Percentiles rank a stretch among this genome's conserved stretches.
These are phyloP conservation scores for Phanerochaete carnosa DNA, from an alignment of 768 basidiomycete species.

Conservation along the genomic window DNA sequence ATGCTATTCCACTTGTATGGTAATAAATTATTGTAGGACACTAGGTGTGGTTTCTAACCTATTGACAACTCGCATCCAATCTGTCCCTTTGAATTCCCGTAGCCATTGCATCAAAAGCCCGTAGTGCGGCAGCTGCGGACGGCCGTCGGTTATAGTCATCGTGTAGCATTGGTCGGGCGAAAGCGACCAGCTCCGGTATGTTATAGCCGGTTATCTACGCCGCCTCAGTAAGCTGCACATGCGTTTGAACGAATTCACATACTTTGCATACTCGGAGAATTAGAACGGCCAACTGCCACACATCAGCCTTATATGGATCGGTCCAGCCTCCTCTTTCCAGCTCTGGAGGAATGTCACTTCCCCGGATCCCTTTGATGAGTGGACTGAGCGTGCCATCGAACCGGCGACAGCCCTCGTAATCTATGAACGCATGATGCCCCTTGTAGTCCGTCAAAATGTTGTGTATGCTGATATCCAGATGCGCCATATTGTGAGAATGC, in stretches of 20 bases:
- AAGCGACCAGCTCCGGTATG: conserved; percentile 55
- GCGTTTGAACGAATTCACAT: conserved; percentile 14
- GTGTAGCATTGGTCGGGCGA: conserved; percentile 60
- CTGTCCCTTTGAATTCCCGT: conserved; percentile 37
- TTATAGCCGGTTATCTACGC: conserved; percentile 52
- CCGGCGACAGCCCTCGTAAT: conserved; percentile 64
- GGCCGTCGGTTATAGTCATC: conserved; percentile 51
- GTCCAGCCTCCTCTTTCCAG: conserved; percentile 45
- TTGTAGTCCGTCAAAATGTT: conserved; percentile 67
- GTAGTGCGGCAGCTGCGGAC: conserved; percentile 42
- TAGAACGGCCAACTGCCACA: conserved; percentile 68
- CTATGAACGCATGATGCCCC: conserved; percentile 69
- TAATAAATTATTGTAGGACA: conserved; percentile 7
- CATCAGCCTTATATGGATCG: conserved; percentile 70
- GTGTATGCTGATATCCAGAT: conserved; percentile 68
- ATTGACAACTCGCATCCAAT: conserved; percentile 11
- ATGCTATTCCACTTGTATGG: conserved; percentile 15
- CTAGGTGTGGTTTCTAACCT: neutral
- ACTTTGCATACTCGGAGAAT: conserved; percentile 67
- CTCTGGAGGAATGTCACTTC: conserved; percentile 72
- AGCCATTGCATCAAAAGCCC: conserved; percentile 49
- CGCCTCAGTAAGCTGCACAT: neutral
- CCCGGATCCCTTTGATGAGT: conserved; percentile 41
- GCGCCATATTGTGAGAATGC: conserved; percentile 62
- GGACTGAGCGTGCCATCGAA: conserved; percentile 40